phyloP scores from a whole-genome alignment of 2,329 filamentous ascomycete genomes.

The Mollisia scopiformis region DNA sequence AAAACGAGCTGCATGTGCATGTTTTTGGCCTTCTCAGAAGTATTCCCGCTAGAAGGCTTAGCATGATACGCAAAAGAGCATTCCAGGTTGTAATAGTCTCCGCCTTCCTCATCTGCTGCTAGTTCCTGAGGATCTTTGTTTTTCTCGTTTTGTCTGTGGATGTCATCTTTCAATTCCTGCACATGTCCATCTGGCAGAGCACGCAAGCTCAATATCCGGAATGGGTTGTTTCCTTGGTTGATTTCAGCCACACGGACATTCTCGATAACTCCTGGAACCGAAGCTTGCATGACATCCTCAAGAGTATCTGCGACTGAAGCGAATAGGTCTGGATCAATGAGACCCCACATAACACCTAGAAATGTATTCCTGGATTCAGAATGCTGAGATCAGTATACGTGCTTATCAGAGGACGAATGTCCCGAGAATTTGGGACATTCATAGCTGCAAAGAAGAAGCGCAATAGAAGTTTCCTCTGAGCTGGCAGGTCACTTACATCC shows the following conservation, averaged over 20 bases:
- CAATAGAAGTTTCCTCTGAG: too few species aligned
- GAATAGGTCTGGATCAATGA: slow-evolving; percentile 97
- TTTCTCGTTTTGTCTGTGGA: slow-evolving; percentile 77
- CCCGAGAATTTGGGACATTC: too few species aligned
- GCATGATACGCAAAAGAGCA: slow-evolving; percentile 91
- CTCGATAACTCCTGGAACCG: slow-evolving; percentile 87
- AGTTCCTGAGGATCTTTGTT: slow-evolving; percentile 85
- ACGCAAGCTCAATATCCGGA: slow-evolving; percentile 85
- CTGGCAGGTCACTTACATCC: too few species aligned
- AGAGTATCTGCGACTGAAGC: slow-evolving; percentile 85
- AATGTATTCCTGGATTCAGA: too few species aligned
- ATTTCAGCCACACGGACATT: slow-evolving; percentile 96
- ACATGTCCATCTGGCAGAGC: slow-evolving; percentile 84
- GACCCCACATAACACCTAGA: slow-evolving; percentile 81
- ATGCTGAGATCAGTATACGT: too few species aligned
- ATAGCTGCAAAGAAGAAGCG: too few species aligned
- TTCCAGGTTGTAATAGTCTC: slow-evolving; percentile 91
- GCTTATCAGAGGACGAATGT: too few species aligned
- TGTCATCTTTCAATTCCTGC: slow-evolving; percentile 78
- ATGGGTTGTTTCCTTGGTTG: slow-evolving; percentile 87
- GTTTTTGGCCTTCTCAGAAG: slow-evolving; percentile 84
- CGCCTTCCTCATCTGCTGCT: slow-evolving; percentile 86
- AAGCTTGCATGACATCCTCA: slow-evolving; percentile 96
- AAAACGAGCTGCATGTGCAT: slow-evolving; percentile 98
- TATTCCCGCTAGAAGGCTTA: slow-evolving; percentile 68